phyloP scores from a whole-genome alignment of 164 flowering plant species.

The Stephania cephalantha region DNA sequence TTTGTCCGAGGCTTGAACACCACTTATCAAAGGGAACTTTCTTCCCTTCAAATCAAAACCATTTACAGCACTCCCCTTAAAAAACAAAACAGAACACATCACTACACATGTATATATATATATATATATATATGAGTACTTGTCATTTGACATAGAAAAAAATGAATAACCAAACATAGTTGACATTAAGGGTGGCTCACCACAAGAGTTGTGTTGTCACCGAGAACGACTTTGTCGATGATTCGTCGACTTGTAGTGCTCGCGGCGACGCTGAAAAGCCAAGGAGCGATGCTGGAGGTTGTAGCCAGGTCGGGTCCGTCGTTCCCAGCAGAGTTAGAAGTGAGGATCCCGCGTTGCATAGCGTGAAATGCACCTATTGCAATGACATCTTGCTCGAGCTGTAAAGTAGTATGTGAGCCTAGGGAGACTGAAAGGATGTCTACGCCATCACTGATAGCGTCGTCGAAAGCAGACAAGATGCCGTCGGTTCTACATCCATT shows the following conservation, averaged over 20 bases:
- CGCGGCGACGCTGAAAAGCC: slow-evolving; percentile 22
- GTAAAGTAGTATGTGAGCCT: background rate
- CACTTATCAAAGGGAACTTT: background rate
- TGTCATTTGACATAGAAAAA: background rate
- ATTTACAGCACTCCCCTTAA: background rate
- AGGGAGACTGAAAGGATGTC: slow-evolving; percentile 20
- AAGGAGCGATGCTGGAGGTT: slow-evolving; percentile 12
- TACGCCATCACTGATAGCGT: slow-evolving; percentile 21
- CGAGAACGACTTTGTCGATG: slow-evolving; percentile 5
- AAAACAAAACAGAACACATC: background rate
- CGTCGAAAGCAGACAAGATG: slow-evolving; percentile 23
- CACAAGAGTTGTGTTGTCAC: background rate
- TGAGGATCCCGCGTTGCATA: slow-evolving; percentile 19
- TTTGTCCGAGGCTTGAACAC: background rate
- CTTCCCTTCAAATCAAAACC: background rate
- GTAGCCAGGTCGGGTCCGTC: slow-evolving; percentile 3
- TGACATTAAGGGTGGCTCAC: background rate
- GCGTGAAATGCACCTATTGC: slow-evolving; percentile 3
- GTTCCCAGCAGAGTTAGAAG: slow-evolving; percentile 18
- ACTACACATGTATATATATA: too few relatives aligned
- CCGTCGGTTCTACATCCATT: slow-evolving; percentile 10
- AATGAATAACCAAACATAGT: background rate
- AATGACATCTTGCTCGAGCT: slow-evolving; percentile 9
- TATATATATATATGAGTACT: too few relatives aligned
- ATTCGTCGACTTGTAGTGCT: slow-evolving; percentile 19